Conservation (phyloP, 2,329 filamentous ascomycete species). For the Emmonsia crescens region DNA sequence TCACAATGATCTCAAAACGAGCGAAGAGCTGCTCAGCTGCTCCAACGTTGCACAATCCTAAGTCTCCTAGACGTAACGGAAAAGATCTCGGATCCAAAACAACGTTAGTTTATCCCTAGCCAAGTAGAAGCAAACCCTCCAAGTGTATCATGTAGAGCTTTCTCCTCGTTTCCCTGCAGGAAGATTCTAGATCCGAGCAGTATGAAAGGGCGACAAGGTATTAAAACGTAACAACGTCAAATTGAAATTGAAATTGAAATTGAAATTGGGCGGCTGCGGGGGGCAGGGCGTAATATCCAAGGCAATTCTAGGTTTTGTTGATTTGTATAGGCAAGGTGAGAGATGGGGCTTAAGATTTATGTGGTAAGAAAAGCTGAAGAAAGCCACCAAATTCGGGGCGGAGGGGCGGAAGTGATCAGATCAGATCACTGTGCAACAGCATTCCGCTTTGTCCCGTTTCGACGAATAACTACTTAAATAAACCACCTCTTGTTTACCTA, state of each 20-base stretch:
- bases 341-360: neutral
- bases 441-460: conserved; percentile 1
- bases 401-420: neutral
- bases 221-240: neutral
- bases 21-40: neutral
- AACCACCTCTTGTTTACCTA: neutral
- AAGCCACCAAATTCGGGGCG: neutral
- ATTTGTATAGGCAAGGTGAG: neutral
- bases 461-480: neutral
- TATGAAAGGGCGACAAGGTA: neutral
- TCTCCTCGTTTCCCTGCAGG: neutral
- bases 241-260: neutral
- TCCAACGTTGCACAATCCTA: neutral
- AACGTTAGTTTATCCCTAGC: neutral
- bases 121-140: neutral
- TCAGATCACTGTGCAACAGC: neutral
- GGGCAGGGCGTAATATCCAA: neutral
- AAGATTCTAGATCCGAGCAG: neutral
- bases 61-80: neutral
- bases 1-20: neutral
- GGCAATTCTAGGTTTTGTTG: neutral
- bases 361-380: neutral
- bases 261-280: neutral
- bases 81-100: neutral
- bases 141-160: neutral